Evolutionary conservation across 495 filamentous ascomycete species (phyloP).

Genomic region (Bacidia gigantensis): DNA sequence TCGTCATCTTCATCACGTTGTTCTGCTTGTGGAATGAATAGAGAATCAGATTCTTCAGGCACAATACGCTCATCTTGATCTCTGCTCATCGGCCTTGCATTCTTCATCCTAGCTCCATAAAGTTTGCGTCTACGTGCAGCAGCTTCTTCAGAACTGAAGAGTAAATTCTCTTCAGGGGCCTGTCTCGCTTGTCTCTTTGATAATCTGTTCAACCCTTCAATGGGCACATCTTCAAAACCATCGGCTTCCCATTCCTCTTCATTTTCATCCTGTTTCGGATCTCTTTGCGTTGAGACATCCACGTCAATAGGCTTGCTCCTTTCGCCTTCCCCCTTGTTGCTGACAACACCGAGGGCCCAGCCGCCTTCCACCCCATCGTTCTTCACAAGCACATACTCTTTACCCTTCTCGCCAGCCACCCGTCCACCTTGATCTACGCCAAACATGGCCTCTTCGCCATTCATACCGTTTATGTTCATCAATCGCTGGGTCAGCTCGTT

Average conservation of each 20-base stretch:
- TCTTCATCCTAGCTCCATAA: slow-evolving; percentile 26
- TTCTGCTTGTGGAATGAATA: slow-evolving; percentile 19
- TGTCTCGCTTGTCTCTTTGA: slow-evolving; percentile 39
- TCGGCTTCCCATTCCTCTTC: slow-evolving; percentile 50
- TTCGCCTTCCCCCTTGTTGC: slow-evolving; percentile 60
- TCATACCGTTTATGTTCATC: slow-evolving; percentile 91
- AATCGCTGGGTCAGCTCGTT: slow-evolving; percentile 92
- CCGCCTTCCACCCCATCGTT: slow-evolving; percentile 90
- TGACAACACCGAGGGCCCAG: slow-evolving; percentile 93
- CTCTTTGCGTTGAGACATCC: slow-evolving; percentile 50
- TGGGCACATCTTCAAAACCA: slow-evolving; percentile 88
- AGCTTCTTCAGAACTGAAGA: slow-evolving; percentile 29
- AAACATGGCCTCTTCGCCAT: slow-evolving; percentile 52
- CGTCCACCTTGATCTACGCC: slow-evolving; percentile 48
- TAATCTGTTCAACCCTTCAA: slow-evolving; percentile 82
- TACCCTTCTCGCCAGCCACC: slow-evolving; percentile 77
- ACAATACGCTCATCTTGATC: slow-evolving; percentile 45
- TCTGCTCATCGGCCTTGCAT: slow-evolving; percentile 11
- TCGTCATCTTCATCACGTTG: slow-evolving; percentile 15
- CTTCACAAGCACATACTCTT: slow-evolving; percentile 91
- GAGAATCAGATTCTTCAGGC: slow-evolving; percentile 26
- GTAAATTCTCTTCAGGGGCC: slow-evolving; percentile 12
- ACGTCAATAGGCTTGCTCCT: slow-evolving; percentile 80
- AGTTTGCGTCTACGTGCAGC: slow-evolving; percentile 31
- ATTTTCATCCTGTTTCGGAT: slow-evolving; percentile 43